Percentiles rank a stretch among this genome's conserved stretches.
Evolutionary conservation across 2,329 filamentous ascomycete genomes (phyloP).

Genomic region (Aspergillus pseudoterreus): DNA sequence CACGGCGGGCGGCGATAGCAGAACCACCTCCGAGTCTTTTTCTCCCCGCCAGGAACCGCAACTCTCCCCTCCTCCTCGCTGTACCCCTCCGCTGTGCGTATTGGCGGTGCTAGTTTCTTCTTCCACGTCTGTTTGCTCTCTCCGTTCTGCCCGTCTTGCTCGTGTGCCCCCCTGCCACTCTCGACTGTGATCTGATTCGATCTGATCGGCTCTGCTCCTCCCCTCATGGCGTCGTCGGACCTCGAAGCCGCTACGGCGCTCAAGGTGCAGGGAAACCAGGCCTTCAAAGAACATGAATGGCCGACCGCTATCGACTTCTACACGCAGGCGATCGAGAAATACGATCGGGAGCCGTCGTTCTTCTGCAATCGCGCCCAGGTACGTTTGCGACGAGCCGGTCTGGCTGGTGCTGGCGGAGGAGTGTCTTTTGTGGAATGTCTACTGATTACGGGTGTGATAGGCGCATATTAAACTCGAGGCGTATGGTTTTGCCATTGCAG

Average conservation of each 20-base stretch:
- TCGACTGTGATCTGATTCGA: no score
- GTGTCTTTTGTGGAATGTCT: not conserved
- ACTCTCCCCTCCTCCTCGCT: not conserved
- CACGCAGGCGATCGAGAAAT: slow-evolving; percentile 77
- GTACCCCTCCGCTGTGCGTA: not conserved
- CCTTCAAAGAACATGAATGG: slow-evolving; percentile 87
- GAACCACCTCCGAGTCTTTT: slow-evolving; percentile 1
- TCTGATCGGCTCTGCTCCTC: slow-evolving; percentile 1
- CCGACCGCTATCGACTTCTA: slow-evolving; percentile 76
- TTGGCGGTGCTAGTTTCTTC: not conserved
- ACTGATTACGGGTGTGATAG: slow-evolving; percentile 44
- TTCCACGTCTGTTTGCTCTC: not conserved
- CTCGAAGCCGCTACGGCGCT: slow-evolving; percentile 71
- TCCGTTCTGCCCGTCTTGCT: not conserved
- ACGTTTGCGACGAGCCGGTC: slow-evolving; percentile 23
- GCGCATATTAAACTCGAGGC: slow-evolving; percentile 93
- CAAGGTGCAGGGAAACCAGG: slow-evolving; percentile 93
- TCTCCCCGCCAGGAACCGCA: slow-evolving; percentile 13
- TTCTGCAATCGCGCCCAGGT: slow-evolving; percentile 96
- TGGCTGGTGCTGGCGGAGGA: not conserved
- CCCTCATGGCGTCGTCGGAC: slow-evolving; percentile 39
- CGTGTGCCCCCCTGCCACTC: not conserved
- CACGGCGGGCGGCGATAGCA: no score
- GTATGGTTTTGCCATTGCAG: slow-evolving; percentile 86
- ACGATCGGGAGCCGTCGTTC: slow-evolving; percentile 81